Conservation (phyloP, 2,329 filamentous ascomycete species). For the Colletotrichum musicola region DNA sequence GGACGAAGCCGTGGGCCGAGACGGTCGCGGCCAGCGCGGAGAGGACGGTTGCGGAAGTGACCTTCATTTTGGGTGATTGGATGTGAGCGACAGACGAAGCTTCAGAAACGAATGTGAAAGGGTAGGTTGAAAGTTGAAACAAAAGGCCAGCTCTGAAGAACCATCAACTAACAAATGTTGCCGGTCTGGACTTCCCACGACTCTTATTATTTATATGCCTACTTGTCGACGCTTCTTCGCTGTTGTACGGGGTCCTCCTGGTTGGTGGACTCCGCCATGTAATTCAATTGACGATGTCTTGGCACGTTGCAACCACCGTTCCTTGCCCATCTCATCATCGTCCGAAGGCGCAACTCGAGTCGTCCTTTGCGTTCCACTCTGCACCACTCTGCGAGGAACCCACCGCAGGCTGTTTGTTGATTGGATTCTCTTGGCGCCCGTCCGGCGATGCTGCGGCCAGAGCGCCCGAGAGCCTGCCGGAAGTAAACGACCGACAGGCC, state of each 20-base stretch:
- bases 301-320: conserved; percentile 7
- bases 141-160: neutral
- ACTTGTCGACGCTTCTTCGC: neutral
- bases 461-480: neutral
- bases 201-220: neutral
- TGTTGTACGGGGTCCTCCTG: neutral
- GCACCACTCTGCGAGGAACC: neutral
- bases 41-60: conserved; percentile 16
- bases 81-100: neutral
- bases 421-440: conserved; percentile 20
- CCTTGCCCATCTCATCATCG: conserved; percentile 2
- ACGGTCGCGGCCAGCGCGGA: conserved; percentile 37
- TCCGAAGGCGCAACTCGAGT: neutral
- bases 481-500: neutral
- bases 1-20: conserved; percentile 37
- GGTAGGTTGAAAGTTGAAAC: neutral
- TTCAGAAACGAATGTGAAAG: conserved; percentile 1
- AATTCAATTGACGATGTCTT: neutral
- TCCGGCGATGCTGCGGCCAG: neutral
- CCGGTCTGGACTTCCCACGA: neutral
- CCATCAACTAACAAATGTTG: accelerated
- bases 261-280: conserved; percentile 13
- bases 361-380: neutral
- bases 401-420: neutral
- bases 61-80: conserved; percentile 2